Evolutionary conservation across 2,329 filamentous ascomycete genomes (phyloP).

Genomic region (Elsinoe fawcettii): DNA sequence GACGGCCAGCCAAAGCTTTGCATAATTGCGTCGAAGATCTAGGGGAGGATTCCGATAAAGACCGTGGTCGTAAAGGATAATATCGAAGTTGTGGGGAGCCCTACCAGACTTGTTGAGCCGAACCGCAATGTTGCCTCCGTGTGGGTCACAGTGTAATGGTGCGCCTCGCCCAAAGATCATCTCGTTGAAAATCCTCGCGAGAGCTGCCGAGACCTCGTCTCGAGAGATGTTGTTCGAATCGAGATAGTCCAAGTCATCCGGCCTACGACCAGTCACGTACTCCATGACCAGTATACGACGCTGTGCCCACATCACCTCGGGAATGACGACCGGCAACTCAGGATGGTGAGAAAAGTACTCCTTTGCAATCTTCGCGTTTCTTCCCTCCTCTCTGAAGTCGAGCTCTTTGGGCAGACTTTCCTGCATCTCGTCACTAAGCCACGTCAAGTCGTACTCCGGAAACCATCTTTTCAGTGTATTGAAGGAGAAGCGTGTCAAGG

Average conservation of each 20-base stretch:
- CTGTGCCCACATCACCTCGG: conserved; percentile 81
- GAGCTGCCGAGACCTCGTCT: conserved; percentile 86
- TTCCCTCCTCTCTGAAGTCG: conserved; percentile 77
- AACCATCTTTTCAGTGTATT: conserved; percentile 85
- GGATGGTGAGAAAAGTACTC: conserved; percentile 71
- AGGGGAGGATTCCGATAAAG: conserved; percentile 87
- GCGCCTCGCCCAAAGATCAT: conserved; percentile 94
- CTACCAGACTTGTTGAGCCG: conserved; percentile 60
- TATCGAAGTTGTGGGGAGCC: conserved; percentile 71
- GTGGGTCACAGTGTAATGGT: conserved; percentile 91
- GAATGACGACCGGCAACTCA: conserved; percentile 76
- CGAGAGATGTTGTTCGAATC: conserved; percentile 82
- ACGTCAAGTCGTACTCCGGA: conserved; percentile 94
- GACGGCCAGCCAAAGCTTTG: conserved; percentile 94
- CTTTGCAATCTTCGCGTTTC: conserved; percentile 72
- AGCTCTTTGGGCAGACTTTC: conserved; percentile 82
- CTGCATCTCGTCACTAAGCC: conserved; percentile 91
- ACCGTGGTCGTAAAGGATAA: conserved; percentile 94
- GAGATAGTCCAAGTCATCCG: conserved; percentile 81
- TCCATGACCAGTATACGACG: conserved; percentile 93
- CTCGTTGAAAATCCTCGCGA: conserved; percentile 93
- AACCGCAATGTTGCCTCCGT: conserved; percentile 92
- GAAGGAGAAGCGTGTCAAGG: conserved; percentile 82
- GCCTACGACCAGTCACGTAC: conserved; percentile 74
- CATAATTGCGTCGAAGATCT: conserved; percentile 72